Evolutionary conservation across 768 basidiomycete genomes (phyloP), one percentile per base, ranked within the genome.

Genomic region (Suillus bovinus): DNA sequence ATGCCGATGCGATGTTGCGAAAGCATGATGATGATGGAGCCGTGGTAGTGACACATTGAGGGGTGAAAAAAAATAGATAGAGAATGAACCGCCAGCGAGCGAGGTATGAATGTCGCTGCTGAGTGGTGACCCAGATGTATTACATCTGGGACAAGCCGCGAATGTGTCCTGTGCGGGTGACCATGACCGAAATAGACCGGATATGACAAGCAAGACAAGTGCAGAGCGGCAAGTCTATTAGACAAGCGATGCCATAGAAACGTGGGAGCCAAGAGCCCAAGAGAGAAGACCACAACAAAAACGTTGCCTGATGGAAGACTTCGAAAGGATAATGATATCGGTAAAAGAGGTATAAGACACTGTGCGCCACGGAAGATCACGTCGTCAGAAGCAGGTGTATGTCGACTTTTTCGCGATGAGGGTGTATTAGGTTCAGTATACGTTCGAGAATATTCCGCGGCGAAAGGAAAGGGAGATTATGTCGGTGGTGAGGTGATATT

Each of bases 91-190:
- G 66, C 67, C 70, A 74, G 70, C 77, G 68, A 73, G 73, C 72
- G 79, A 79, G 76, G 77, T 75, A 82, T 80, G 78, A 81, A 81
- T 81, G 78, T 76, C 76, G 75, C 71, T 66, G 74, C 70, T 68
- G 68, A 71, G 64, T 64, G 61, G 66, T 67, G 33, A 58, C 76
- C 77, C 73, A 71, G 72, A 73, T 66, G 67, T 68, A 68, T 54
- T 44, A 52, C 38, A 67, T 67, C 70, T 65, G 68, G 67, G 50
- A 24, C 7, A 42, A 64, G 67, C 60, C 34, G 69, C 62, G 72
- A 63, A 69, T 68, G 52, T 72, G 72, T 78, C 77, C 77, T 76
- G 71, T 72, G 67, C 77, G 77, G 75, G 69, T 61, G 66, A 75
- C 76, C 79, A 61, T 71, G 70, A 78, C 77, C 75, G 68, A 69